Conservation (phyloP, 129 eudicot species). For the Tagetes patula region DNA sequence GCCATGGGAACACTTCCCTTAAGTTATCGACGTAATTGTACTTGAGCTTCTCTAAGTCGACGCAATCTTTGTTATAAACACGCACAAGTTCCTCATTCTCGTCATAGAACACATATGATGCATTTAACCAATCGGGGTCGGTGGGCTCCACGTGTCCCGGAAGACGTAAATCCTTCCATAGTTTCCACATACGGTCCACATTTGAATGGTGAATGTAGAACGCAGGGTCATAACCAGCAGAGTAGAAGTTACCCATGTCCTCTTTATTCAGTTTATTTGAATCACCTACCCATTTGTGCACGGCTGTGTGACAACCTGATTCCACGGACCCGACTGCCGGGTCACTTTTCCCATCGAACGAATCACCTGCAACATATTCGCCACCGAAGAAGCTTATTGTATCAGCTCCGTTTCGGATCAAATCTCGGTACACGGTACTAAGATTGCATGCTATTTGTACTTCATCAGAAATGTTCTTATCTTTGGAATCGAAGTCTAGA, state of each 20-base stretch:
- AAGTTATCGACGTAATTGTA: not conserved
- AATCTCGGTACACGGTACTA: slow-evolving; percentile 2
- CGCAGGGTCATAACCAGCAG: slow-evolving; percentile 12
- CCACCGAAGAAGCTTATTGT: slow-evolving; percentile 15
- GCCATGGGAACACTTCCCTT: slow-evolving; percentile 2
- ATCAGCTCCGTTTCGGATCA: slow-evolving; percentile 1
- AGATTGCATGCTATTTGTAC: not conserved
- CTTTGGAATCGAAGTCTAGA: slow-evolving; percentile 3
- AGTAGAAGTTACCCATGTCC: slow-evolving; percentile 23
- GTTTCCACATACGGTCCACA: slow-evolving; percentile 13
- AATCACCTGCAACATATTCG: not conserved
- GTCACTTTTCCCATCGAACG: not conserved
- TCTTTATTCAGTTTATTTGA: not conserved
- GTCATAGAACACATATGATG: slow-evolving; percentile 12
- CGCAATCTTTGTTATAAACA: slow-evolving; percentile 18
- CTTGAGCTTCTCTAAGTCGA: not conserved
- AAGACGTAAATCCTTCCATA: slow-evolving; percentile 5
- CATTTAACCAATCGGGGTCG: not conserved
- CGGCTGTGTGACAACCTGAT: slow-evolving; percentile 1
- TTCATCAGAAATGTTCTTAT: not conserved
- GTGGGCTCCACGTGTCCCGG: slow-evolving; percentile 11
- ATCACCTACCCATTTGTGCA: slow-evolving; percentile 12
- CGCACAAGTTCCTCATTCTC: slow-evolving; percentile 23
- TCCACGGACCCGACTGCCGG: slow-evolving; percentile 8
- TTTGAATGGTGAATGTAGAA: slow-evolving; percentile 13